A percentile compares a stretch with the other conserved stretches of the same genome.
These are phyloP conservation scores for Macaranga tanarius DNA, from an alignment of 441 rosid genomes.

Conservation along the genomic window DNA sequence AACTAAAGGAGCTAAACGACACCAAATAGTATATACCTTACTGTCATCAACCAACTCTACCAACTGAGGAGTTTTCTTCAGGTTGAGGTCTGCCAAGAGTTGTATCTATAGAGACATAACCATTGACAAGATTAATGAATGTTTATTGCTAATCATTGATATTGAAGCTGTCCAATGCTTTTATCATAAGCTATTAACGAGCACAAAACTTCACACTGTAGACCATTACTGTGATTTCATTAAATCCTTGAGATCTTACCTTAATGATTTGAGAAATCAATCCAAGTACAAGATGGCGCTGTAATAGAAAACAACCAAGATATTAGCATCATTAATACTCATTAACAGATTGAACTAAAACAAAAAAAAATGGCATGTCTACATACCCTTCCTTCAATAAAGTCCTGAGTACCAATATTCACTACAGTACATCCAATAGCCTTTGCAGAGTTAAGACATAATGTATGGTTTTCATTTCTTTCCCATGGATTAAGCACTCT, in stretches of 20 bases:
- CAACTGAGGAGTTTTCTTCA: constrained; percentile 94
- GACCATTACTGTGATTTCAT: background rate
- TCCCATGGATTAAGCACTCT: constrained; percentile 96
- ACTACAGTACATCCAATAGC: constrained; percentile 98
- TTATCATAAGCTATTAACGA: background rate
- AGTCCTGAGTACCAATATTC: constrained; percentile 90
- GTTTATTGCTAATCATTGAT: background rate
- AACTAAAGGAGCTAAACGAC: background rate
- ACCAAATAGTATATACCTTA: constrained; percentile 44
- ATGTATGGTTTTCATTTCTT: constrained; percentile 92
- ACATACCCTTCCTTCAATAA: constrained; percentile 95
- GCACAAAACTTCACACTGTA: background rate
- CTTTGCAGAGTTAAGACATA: constrained; percentile 94
- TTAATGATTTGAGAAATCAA: constrained; percentile 93
- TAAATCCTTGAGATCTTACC: constrained; percentile 40
- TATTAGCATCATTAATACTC: constrained; percentile 14
- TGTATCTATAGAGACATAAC: constrained; percentile 62
- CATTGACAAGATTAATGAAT: constrained; percentile 25
- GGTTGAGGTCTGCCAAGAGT: constrained; percentile 90
- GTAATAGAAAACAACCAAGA: constrained; percentile 34
- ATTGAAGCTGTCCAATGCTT: background rate
- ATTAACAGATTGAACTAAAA: constrained; percentile 4
- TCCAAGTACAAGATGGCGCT: constrained; percentile 96
- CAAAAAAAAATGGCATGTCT: background rate
- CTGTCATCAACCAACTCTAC: constrained; percentile 87